Base-by-base conservation (phyloP, 1,139 yeast species). In the Nakaseomyces uthaithaninus region DNA sequence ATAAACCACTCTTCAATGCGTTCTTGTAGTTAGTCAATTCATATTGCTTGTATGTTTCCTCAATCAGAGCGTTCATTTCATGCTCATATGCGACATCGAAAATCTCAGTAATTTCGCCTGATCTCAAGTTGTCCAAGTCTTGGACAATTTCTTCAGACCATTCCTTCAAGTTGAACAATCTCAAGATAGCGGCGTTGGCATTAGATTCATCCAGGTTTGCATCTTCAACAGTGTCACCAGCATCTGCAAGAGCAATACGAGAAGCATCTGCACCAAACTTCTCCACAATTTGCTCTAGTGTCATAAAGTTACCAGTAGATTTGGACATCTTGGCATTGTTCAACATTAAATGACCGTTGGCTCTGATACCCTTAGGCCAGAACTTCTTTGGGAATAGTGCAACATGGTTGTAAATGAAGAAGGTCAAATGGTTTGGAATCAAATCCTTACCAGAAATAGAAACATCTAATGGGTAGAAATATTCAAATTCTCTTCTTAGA, bases 191-290 rank as follows among this genome's bases (percentile, higher is more conserved):
- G 37, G 98, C 96, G 58, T 93, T 93, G 42, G 98, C 99, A 55
- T 82, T 89, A 48, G 87, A 71, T 67, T 93, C 98, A 59, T 91
- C 98, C 58, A 93, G 85, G 69, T 93, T 93, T 44, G 99, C 98
- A 66, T 93, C 99, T 67, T 91, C 98, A 50, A 87, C 77, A 37
- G 93, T 70, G 62, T 93, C 99, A 70, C 99, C 99, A 43, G 96
- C 96, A 69, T 93, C 97, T 28, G 98, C 99, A 54, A 93, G 71
- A 8, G 98, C 96, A 64, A 93, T 84, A 72, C 99, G 82, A 16
- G 95, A 73, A 33, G 97, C 97, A 65, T 93, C 99, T 40, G 98
- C 95, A 62, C 98, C 99, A 54, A 80, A 91, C 67, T 91, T 93
- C 54, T 76, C 74, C 44, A 81, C 80, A 56, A 82, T 74, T 64